Evolutionary conservation across 1,284 basidiomycete species (phyloP).

Genomic region (Phlebopus sp.): DNA sequence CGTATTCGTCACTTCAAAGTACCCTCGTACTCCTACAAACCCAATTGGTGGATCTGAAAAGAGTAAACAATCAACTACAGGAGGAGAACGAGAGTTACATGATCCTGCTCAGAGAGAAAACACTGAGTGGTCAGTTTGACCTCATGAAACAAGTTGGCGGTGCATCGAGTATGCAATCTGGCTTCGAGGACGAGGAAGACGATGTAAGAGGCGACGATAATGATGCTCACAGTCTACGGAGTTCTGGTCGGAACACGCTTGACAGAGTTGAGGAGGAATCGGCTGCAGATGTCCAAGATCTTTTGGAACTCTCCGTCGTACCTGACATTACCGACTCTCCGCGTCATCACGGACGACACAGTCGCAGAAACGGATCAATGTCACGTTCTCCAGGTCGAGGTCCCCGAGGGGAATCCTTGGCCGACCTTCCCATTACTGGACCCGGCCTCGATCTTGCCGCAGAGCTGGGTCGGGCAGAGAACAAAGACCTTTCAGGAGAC

Average conservation of each 20-base stretch:
- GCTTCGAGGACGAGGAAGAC: slow-evolving; percentile 52
- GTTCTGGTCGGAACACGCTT: slow-evolving; percentile 51
- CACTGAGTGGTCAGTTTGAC: slow-evolving; percentile 82
- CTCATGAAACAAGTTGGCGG: slow-evolving; percentile 65
- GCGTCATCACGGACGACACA: slow-evolving; percentile 46
- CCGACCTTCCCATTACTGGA: slow-evolving; percentile 77
- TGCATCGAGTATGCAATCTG: slow-evolving; percentile 37
- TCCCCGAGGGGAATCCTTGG: slow-evolving; percentile 69
- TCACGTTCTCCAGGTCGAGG: slow-evolving; percentile 43
- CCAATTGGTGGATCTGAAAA: slow-evolving; percentile 72
- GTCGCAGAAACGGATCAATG: slow-evolving; percentile 54
- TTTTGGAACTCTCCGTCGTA: slow-evolving; percentile 37
- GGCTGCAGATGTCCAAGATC: slow-evolving; percentile 30
- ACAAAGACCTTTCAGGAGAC: slow-evolving; percentile 65
- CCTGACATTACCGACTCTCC: slow-evolving; percentile 37
- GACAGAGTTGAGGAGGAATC: slow-evolving; percentile 58
- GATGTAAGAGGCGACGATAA: slow-evolving; percentile 41
- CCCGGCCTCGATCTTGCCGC: slow-evolving; percentile 88
- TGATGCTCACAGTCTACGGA: slow-evolving; percentile 55
- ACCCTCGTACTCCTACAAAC: slow-evolving; percentile 73
- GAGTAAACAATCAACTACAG: slow-evolving; percentile 78
- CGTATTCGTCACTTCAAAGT: slow-evolving; percentile 74
- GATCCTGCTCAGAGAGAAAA: slow-evolving; percentile 85
- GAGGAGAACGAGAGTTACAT: slow-evolving; percentile 97
- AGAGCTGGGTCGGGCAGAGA: slow-evolving; percentile 85